Evolutionary conservation across 306 rosid genomes (phyloP), one percentile per base, ranked within the genome.

Genomic region (Sphenostylis stenocarpa): DNA sequence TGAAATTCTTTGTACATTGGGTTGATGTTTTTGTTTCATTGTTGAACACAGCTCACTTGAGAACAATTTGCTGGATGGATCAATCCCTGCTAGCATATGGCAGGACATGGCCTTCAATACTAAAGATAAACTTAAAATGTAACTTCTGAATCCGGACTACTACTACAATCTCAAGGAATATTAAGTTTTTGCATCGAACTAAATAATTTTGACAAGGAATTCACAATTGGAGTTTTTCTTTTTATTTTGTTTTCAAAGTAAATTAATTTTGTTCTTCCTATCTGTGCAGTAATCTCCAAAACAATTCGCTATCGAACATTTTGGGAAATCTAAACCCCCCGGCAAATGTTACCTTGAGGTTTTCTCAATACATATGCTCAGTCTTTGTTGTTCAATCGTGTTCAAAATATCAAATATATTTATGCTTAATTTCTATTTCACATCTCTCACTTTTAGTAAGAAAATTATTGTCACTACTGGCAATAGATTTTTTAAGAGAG

Each of bases 331-430:
- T 85, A 51, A 81, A 81, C 65, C 88, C 87, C 68, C 90, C 91
- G 4, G 62, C 33, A 77, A 89, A 91, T 81, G 90, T 91, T 78
- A 88, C 88, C 72, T 70, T 93, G 84, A 81, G 98, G 98, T 93
- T 68, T 55, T 11, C 33, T 53, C 29, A 21, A 21, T 53, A 11
- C 16, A 77, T 64, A 75, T 74, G 51, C 44, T 70, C 57, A 14
- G 21, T 38, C 60, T 51, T 29, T 72, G 36, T 24, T 77, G 63
- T 67, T 73, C 53, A 60, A 36, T 78, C 7, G 63, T 61, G 57
- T 67, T 23, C 74, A 73, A 31, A 74, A 68, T 53, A 64, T 57
- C 41, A 8, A 4, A 68, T 23, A 8, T 26, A n/a, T 65, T 28
- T 28, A 38, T 68, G 26, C 23, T 67, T 72, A 17, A 72, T 57